phyloP scores from a whole-genome alignment of 2,329 filamentous ascomycete species.

The Nothomitra cinnamomea region DNA sequence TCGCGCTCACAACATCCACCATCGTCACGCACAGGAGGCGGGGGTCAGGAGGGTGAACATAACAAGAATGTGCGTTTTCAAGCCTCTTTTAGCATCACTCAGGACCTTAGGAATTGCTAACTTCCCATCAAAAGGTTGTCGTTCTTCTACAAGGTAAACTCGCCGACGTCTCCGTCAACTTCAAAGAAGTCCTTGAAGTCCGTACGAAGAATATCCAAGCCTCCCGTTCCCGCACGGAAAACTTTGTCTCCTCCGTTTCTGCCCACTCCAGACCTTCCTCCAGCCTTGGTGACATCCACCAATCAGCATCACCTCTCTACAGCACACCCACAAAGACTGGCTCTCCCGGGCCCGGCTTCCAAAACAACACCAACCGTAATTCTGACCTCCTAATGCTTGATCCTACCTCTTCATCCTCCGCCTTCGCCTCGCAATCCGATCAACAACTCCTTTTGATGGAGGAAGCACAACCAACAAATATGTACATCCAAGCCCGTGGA shows the following conservation, averaged over 20 bases:
- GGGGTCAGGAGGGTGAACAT: constrained; percentile 78
- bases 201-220: constrained; percentile 97
- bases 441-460: constrained; percentile 88
- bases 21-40: constrained; percentile 27
- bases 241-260: constrained; percentile 84
- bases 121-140: constrained; percentile 36
- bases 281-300: constrained; percentile 43
- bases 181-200: constrained; percentile 93
- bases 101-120: neutral
- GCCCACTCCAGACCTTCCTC: constrained; percentile 59
- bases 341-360: constrained; percentile 32
- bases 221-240: constrained; percentile 78
- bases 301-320: constrained; percentile 76
- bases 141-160: constrained; percentile 81
- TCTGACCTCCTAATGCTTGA: constrained; percentile 69
- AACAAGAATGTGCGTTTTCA: constrained; percentile 63
- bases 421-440: constrained; percentile 44
- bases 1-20: constrained; percentile 60
- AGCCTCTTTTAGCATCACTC: neutral
- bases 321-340: constrained; percentile 27
- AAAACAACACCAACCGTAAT: constrained; percentile 22
- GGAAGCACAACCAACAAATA: constrained; percentile 68
- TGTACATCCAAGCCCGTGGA: constrained; percentile 82
- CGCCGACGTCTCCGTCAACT: constrained; percentile 82
- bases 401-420: constrained; percentile 34